Base-by-base conservation (phyloP, 2,329 filamentous ascomycete species). In the Diaporthe capsici region DNA sequence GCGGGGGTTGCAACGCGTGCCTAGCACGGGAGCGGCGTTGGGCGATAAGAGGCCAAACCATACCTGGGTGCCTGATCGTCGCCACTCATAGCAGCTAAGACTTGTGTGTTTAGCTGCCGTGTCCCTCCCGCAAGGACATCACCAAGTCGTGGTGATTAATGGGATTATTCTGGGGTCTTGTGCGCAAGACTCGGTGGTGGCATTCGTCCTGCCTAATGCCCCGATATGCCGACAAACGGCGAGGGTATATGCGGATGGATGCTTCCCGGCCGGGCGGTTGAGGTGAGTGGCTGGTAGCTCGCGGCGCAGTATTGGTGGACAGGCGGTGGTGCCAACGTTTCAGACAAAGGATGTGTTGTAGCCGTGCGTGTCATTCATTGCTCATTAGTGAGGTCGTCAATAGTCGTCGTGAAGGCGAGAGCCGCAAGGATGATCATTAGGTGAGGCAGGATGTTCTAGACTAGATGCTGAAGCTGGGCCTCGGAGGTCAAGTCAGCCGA, bases 11-110 rank as follows among this genome's bases (percentile, higher is more conserved):
- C 76, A 76, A 71, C 31, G 39, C 37, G 25, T 58, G 60, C 60
- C 68, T 58, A 51, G 71, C 47, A 57, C 37, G 51, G 73, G 49
- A 72, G 68, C 75, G 61, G 39, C 57, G 44, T 39, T 49, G 53
- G 72, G 72, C 61, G 60, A 67, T 49, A 73, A 67, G 78, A 51
- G 68, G 72, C 49, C 73, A 39, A 39, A 72, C 58, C 82, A 77
- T 79, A 82, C 90, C 90, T 91, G 82, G 87, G 86, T 84, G 85
- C 84, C 82, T 84, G 84, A 85, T 88, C 87, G 85, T 91, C 88
- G 85, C 51, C 75, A 76, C 87, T 92, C 91, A 92, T 92, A 92
- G 89, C 90, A 91, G 85, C 81, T 78, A 80, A 77, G 44, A 42
- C 72, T 67, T 25, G 72, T 58, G 70, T 42, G 49, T 68, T 58